Conservation (phyloP, 139 green algal genomes). For the Asterochloris erici region DNA sequence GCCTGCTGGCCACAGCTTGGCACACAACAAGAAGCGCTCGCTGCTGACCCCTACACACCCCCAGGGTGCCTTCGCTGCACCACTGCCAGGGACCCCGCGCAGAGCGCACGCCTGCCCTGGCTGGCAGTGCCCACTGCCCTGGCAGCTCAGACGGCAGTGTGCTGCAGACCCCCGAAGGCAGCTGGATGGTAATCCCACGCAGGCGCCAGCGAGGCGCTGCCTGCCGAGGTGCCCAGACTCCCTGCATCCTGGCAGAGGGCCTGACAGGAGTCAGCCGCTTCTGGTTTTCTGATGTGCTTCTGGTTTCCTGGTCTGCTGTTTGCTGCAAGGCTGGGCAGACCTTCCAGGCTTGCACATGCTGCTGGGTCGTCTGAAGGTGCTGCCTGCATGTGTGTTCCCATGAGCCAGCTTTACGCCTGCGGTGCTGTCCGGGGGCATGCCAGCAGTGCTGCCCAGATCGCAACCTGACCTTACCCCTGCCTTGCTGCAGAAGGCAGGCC, state of each 20-base stretch:
- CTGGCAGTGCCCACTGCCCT: not conserved
- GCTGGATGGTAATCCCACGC: not conserved
- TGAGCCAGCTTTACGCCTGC: not conserved
- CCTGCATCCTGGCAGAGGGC: no score
- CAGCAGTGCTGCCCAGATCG: not conserved
- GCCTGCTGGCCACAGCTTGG: no score
- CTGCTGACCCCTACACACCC: not conserved
- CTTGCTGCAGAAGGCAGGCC: constrained; percentile 36
- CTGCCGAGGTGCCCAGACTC: no score
- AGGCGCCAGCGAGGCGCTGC: no score
- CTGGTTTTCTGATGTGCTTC: not conserved
- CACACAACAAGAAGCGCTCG: no score
- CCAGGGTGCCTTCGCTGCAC: not conserved
- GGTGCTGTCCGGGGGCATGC: not conserved
- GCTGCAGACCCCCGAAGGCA: not conserved
- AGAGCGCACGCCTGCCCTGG: no score
- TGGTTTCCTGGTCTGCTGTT: not conserved
- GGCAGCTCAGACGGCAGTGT: not conserved
- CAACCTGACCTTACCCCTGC: not conserved
- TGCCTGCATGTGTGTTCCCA: not conserved
- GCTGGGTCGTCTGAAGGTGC: not conserved
- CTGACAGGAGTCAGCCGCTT: not conserved
- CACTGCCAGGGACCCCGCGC: no score
- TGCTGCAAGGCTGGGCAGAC: not conserved
- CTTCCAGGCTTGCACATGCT: not conserved